These are phyloP conservation scores for Mediolabrus comicus DNA, from an alignment of 108 stramenopile species.

Conservation along the genomic window DNA sequence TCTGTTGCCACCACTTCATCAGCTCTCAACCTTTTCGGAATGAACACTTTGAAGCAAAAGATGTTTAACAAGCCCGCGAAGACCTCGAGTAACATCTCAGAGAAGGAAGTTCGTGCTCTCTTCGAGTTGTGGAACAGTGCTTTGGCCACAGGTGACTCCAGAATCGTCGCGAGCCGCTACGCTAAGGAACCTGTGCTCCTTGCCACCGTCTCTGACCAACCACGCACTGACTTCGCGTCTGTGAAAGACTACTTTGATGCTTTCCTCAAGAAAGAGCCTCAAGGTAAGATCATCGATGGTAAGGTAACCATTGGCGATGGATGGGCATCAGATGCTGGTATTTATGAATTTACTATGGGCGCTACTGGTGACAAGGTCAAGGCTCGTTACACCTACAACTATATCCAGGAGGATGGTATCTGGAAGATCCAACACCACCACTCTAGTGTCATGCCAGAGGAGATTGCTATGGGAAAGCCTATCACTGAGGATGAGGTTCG, in stretches of 20 bases:
- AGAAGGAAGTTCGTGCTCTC: slow-evolving; percentile 54
- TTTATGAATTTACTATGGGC: slow-evolving; percentile 65
- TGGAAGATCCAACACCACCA: slow-evolving; percentile 73
- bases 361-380: slow-evolving; percentile 36
- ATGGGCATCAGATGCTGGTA: slow-evolving; percentile 44
- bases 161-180: slow-evolving; percentile 57
- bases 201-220: slow-evolving; percentile 57
- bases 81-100: slow-evolving; percentile 12
- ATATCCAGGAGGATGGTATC: slow-evolving; percentile 40
- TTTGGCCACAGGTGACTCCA: slow-evolving; percentile 58
- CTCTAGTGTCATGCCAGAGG: slow-evolving; percentile 63
- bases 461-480: slow-evolving; percentile 19
- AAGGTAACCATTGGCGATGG: slow-evolving; percentile 53
- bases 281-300: slow-evolving; percentile 59
- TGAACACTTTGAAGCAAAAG: neutral
- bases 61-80: neutral
- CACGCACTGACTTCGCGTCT: slow-evolving; percentile 52
- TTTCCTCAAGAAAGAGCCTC: slow-evolving; percentile 56
- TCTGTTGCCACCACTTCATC: neutral
- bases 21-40: neutral
- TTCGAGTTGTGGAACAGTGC: slow-evolving; percentile 64
- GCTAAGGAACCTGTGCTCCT: slow-evolving; percentile 52
- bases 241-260: slow-evolving; percentile 73
- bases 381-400: slow-evolving; percentile 56
- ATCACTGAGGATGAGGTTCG: slow-evolving; percentile 50